Evolutionary conservation across 2,329 filamentous ascomycete genomes (phyloP), one percentile per base, ranked within the genome.

Genomic region (Exserohilum rostratum): DNA sequence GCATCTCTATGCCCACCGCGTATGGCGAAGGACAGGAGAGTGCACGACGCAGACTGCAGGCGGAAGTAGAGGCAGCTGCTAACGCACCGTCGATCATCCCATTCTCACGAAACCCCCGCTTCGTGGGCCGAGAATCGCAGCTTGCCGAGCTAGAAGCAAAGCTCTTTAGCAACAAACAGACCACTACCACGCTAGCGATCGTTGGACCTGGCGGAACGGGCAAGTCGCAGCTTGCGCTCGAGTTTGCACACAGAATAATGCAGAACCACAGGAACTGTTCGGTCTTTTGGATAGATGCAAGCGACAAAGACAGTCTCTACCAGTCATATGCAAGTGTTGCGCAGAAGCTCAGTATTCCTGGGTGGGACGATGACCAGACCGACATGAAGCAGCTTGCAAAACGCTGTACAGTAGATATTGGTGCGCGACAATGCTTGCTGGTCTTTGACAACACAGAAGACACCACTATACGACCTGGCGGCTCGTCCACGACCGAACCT

Each of bases 241-340:
- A 78, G 53, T 51, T 80, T 27, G 77, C 75, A 4, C 71, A 79
- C 63, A 74, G 70, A 64, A 67, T 66, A 2, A 76, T 69, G 49
- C 47, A 74, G 9, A 67, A 70, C 33, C 43, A 67, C 31, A 70
- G 70, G 2, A 69, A 74, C 5, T 78, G 67, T 47, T 78, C 74
- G 0, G 62, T 82, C 46, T 75, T 82, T 54, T 82, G 77, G 79
- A 68, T 81, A 5, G 71, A 77, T 5, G 77, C 74, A 6, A 65
- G 70, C 20, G 78, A 74, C 52, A 53, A 60, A 12, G 73, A 69
- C n/a, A 75, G 63, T 49, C 74, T 81, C 50, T 68, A 79, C 30
- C 71, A 77, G 47, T 76, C 76, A 18, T 65, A 60, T 53, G 43
- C 43, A 48, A 59, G 44, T 29, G 47, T 62, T 53, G 11, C 67